These are phyloP conservation scores for Boletus rufocinnamomeus DNA, from an alignment of 768 basidiomycete species.

Conservation along the genomic window DNA sequence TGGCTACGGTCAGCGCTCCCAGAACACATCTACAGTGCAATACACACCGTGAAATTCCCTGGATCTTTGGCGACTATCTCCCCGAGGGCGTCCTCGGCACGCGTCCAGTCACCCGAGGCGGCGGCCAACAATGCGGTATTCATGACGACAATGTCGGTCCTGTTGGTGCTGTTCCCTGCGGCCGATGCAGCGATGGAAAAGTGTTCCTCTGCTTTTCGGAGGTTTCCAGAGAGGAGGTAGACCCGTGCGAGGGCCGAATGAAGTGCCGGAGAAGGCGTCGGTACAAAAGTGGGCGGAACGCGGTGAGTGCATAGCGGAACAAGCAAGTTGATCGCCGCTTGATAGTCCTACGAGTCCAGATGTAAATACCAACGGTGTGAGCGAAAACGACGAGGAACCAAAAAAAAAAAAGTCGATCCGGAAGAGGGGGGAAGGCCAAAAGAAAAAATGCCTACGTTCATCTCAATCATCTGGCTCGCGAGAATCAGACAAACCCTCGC, in stretches of 20 bases:
- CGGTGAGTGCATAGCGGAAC: conserved; percentile 60
- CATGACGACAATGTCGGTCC: conserved; percentile 52
- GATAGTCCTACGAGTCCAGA: conserved; percentile 4
- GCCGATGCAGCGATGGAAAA: conserved; percentile 47
- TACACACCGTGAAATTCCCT: conserved; percentile 56
- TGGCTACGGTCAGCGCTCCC: neutral
- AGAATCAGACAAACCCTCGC: conserved; percentile 75
- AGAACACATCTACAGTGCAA: too few species aligned
- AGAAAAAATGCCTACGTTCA: conserved; percentile 57
- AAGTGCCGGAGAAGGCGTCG: conserved; percentile 51
- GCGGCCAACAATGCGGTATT: conserved; percentile 66
- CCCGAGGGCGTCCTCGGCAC: conserved; percentile 48
- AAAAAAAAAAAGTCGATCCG: neutral
- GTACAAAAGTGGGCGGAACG: conserved; percentile 9
- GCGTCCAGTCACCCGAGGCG: conserved; percentile 71
- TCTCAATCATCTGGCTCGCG: conserved; percentile 80
- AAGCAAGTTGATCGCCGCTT: conserved; percentile 65
- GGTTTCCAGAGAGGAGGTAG: conserved; percentile 72
- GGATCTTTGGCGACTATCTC: conserved; percentile 52
- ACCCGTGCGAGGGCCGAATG: conserved; percentile 72
- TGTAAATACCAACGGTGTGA: neutral
- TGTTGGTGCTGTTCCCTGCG: conserved; percentile 44
- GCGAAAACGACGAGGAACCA: neutral
- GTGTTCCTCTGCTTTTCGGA: conserved; percentile 58
- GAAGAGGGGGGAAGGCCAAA: neutral